These are phyloP conservation scores for Massarina eburnea DNA, from an alignment of 2,329 filamentous ascomycete species.

Conservation along the genomic window DNA sequence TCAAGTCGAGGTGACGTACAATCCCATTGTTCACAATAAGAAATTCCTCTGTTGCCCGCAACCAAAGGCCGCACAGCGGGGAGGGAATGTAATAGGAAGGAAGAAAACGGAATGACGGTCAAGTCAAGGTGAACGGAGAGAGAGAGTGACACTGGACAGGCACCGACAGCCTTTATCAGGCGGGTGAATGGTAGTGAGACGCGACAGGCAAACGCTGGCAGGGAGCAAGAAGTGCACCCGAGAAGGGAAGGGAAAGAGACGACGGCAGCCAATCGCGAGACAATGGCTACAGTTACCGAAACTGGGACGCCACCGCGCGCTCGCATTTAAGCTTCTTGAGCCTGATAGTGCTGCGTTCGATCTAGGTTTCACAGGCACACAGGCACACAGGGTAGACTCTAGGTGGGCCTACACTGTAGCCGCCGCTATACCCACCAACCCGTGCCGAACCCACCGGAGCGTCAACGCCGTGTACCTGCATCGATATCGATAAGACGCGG, in stretches of 20 bases:
- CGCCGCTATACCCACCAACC: constrained; percentile 30
- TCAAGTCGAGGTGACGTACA: constrained; percentile 20
- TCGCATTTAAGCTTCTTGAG: constrained; percentile 36
- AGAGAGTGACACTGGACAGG: constrained; percentile 3
- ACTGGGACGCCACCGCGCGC: constrained; percentile 37
- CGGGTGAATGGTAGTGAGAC: constrained; percentile 32
- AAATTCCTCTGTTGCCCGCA: constrained; percentile 16
- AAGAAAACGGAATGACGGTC: constrained; percentile 16
- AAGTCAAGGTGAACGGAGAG: constrained; percentile 12
- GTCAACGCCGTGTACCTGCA: constrained; percentile 29
- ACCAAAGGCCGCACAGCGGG: constrained; percentile 16
- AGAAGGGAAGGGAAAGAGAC: constrained; percentile 24
- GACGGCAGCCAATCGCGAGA: constrained; percentile 38
- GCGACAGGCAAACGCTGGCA: constrained; percentile 23
- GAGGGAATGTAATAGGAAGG: constrained; percentile 17
- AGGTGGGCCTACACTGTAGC: constrained; percentile 36
- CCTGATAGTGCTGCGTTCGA: constrained; percentile 34
- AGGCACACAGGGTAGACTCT: constrained; percentile 22
- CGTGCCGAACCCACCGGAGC: constrained; percentile 12
- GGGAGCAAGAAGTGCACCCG: constrained; percentile 16
- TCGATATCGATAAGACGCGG: constrained; percentile 3
- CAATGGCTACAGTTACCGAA: constrained; percentile 29
- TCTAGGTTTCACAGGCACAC: constrained; percentile 42
- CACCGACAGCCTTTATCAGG: constrained; percentile 30
- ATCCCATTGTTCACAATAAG: constrained; percentile 30